phyloP scores from a whole-genome alignment of 2,329 filamentous ascomycete species.

The Fusarium sp. region DNA sequence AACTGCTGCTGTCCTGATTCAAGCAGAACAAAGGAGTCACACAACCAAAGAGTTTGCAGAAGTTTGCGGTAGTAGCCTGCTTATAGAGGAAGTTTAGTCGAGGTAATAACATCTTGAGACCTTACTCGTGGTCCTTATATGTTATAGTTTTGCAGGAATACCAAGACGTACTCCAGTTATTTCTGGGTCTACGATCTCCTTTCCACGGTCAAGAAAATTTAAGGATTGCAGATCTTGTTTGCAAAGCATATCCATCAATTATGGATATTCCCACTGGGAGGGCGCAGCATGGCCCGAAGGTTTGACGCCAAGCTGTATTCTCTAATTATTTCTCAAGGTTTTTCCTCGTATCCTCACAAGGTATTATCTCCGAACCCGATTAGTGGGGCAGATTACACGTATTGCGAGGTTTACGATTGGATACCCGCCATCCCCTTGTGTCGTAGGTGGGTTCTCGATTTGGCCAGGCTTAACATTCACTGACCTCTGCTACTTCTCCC shows the following conservation, averaged over 20 bases:
- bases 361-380: background rate
- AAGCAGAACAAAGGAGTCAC: background rate
- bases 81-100: background rate
- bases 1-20: background rate
- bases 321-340: background rate
- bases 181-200: background rate
- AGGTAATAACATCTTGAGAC: background rate
- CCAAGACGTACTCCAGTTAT: background rate
- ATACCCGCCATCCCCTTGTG: background rate
- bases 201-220: background rate
- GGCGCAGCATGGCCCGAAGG: background rate
- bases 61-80: background rate
- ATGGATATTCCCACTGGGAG: background rate
- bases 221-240: background rate
- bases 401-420: background rate
- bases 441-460: background rate
- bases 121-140: background rate
- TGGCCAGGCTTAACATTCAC: background rate
- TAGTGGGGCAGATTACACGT: background rate
- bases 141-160: background rate
- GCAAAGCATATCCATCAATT: background rate
- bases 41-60: background rate
- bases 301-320: background rate
- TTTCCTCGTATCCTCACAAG: background rate
- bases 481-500: background rate